Percentiles rank a stretch among this genome's conserved stretches.
These are phyloP conservation scores for Adansonia digitata DNA, from an alignment of 345 rosid genomes.

Conservation along the genomic window DNA sequence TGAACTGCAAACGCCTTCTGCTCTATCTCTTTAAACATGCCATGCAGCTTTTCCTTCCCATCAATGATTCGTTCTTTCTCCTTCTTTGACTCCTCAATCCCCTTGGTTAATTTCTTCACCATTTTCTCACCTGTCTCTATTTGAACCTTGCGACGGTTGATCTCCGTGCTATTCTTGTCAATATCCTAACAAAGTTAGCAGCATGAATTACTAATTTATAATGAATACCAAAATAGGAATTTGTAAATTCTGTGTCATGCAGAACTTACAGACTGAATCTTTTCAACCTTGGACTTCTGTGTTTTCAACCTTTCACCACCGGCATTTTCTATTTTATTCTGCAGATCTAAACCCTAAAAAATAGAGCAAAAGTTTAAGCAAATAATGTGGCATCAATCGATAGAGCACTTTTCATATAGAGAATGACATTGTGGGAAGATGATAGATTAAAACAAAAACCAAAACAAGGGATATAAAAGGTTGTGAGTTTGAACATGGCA, in stretches of 20 bases:
- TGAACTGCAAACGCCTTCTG: constrained; percentile 83
- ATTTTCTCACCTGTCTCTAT: constrained; percentile 81
- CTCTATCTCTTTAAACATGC: constrained; percentile 60
- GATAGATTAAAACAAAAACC: constrained; percentile 7
- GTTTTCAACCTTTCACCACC: constrained; percentile 77
- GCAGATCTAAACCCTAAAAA: constrained; percentile 75
- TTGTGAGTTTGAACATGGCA: neutral
- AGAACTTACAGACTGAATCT: constrained; percentile 77
- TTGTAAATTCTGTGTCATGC: constrained; percentile 7
- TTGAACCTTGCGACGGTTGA: constrained; percentile 84
- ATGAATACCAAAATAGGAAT: constrained; percentile 12
- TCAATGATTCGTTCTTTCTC: constrained; percentile 64
- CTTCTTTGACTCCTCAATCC: constrained; percentile 68
- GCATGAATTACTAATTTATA: constrained; percentile 19
- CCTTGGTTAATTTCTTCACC: constrained; percentile 83
- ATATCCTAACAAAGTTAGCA: constrained; percentile 54
- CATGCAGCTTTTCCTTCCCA: constrained; percentile 65
- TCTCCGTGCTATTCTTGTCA: constrained; percentile 74
- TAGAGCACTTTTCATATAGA: neutral
- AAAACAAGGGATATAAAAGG: neutral
- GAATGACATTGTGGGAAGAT: neutral
- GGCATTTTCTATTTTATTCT: constrained; percentile 80
- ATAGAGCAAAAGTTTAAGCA: constrained; percentile 3
- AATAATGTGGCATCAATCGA: neutral
- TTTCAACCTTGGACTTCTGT: constrained; percentile 76